A percentile compares a stretch with the other conserved stretches of the same genome.
Evolutionary conservation across 352 stramenopile species (phyloP).

Genomic region (Phytophthora ohioensis): DNA sequence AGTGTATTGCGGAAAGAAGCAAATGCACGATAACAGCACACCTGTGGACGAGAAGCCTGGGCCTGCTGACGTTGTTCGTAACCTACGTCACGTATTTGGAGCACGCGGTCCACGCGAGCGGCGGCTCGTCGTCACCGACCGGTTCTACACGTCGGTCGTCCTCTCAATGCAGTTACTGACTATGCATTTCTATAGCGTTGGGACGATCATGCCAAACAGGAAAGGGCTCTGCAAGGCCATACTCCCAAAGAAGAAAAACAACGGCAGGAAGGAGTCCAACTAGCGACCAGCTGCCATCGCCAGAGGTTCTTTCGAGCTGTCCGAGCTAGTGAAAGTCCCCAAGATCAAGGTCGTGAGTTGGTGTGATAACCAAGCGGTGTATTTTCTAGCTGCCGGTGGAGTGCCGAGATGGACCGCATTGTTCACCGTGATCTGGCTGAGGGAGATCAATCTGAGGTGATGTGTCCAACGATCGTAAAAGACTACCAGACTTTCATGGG

Average conservation of each 20-base stretch:
- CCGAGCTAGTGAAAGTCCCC: not conserved
- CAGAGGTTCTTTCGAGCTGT: not conserved
- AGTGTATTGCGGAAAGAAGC: constrained; percentile 1
- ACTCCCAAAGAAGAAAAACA: not conserved
- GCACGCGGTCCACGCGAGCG: not conserved
- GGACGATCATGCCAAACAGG: constrained; percentile 6
- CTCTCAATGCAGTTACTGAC: constrained; percentile 11
- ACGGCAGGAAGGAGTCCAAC: no score
- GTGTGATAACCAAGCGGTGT: not conserved
- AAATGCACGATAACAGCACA: not conserved
- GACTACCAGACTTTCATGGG: constrained; percentile 3
- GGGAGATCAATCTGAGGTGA: not conserved
- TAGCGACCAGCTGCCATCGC: no score
- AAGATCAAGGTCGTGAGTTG: not conserved
- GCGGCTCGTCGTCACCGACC: not conserved
- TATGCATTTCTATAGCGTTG: constrained; percentile 19
- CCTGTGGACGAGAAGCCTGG: not conserved
- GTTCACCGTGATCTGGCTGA: not conserved
- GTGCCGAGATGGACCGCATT: not conserved
- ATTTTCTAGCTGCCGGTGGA: not conserved
- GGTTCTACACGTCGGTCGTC: constrained; percentile 2
- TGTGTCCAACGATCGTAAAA: not conserved
- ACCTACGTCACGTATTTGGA: not conserved
- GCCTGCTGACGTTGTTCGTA: not conserved
- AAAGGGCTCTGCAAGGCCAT: not conserved